Evolutionary conservation across 495 filamentous ascomycete species (phyloP), one percentile per base, ranked within the genome.

Genomic region (Aspergillus bridgeri): DNA sequence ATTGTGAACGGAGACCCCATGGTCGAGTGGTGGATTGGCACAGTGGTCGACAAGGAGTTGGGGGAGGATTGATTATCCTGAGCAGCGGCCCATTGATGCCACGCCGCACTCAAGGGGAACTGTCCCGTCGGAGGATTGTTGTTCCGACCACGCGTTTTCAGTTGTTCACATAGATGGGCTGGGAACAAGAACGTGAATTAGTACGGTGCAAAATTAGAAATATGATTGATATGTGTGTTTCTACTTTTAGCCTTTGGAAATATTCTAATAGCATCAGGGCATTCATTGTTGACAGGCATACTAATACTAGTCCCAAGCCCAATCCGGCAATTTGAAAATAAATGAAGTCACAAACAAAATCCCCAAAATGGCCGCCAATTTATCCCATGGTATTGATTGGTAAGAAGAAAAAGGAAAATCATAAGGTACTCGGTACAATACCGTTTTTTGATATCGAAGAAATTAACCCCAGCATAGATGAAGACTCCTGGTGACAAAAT

Each of bases 1-100:
- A 72, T 66, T 20, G 61, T 72, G 54, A 72, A 58, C 56, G 57
- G 61, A 53, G 68, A 67, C 59, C 63, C 71, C 71, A 75, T 69
- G 62, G 62, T 64, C 25, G 54, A 64, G 52, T 49, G 60, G 17
- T 48, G 60, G 53, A 57, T 65, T 61, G 54, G 58, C 60, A 51
- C 46, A 24, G 56, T 57, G 64, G 64, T 54, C 60, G 63, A 50
- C 65, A 61, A 64, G 68, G 63, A 68, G 59, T 63, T 51, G 51
- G 59, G 42, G 46, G 56, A 56, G 59, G 57, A 59, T 62, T 48
- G 62, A 58, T 44, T 60, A 49, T 54, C 59, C 58, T 20, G 47
- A 27, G n/a, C 53, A 33, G 51, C 52, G 45, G 18, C 44, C 42
- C 46, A 53, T 60, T 66, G 66, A 69, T 64, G 66, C 66, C 66